Base-by-base conservation (phyloP, 2,329 filamentous ascomycete genomes). In the Aspergillus latus region DNA sequence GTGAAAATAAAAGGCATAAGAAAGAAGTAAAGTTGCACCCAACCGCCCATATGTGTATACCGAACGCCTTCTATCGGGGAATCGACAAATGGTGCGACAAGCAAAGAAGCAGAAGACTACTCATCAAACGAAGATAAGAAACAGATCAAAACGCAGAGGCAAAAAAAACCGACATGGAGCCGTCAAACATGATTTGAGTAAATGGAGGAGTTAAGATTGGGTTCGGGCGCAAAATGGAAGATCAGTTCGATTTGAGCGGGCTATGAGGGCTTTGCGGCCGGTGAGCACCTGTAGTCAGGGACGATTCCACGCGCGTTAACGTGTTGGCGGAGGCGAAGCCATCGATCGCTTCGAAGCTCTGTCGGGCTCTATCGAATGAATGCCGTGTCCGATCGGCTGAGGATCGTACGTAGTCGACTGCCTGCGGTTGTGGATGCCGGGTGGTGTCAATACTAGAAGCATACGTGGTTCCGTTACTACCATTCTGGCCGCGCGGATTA, bases 281-380 rank as follows among this genome's bases (percentile, higher is more conserved):
- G 51, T 60, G 66, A 30, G 47, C 58, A 37, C 59, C 66, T 44
- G 63, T 67, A 43, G 73, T 67, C n/a, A 62, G 40, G 26, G 82
- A 86, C 26, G 89, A 92, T 77, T 97, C 94, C 62, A 96, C 85
- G 60, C 92, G 84, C 47, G 87, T 88, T 63, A 99, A 77, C 70
- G 93, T 86, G 37, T 91, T 91, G 11, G 92, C 92, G 29, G 89
- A 92, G 0, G 93, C 96, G 68, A 97, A 96, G 67, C 97, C 94
- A 66, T 86, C 89, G 72, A 88, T 94, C 36, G 85, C 86, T 74
- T 97, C 93, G 70, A 91, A 96, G 72, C 89, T 93, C 9, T 88
- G 83, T 64, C 92, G 83, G 15, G 90, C 84, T 28, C 88, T 86
- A 68, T 97, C 94, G 84, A 96, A 93, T 0, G 91, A 96, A 60